Base-by-base conservation (phyloP, 1,139 yeast species). In the Lodderomyces oxycetoniae region DNA sequence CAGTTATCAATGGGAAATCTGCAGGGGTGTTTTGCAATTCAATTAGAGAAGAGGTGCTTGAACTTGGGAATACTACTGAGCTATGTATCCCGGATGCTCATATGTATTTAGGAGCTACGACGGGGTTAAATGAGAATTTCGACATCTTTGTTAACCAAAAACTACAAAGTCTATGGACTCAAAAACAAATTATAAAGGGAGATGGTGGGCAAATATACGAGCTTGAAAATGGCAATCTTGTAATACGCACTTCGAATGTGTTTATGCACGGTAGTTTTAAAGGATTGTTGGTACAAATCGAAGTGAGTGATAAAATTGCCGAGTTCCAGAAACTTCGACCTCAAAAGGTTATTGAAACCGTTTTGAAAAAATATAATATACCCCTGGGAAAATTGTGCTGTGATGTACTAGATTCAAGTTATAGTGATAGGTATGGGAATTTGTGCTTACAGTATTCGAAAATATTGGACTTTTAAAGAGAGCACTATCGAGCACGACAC, bases 241-340 rank as follows among this genome's bases (percentile, higher is more conserved):
- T 53, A 7, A 65, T 70, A n/a, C 61, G 86, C 34, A 74, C 88
- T 0, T 79, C 84, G 19, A 86, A 85, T 47, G 76, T 84, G 34
- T 77, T 79, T 37, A 61, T 84, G 11, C 91, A 83, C 52, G 94
- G 94, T 2, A 70, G 67, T 20, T 84, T 82, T 58, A 74, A 81
- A 40, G 89, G 89, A 0, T 65, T 85, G 28, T 51, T 85, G 33
- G 69, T 84, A 21, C 83, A 81, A 41, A 63, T 82, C 4, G 77
- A 71, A 33, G 35, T 54, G 11, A 47, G 48, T 26, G 51, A 55
- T 25, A 13, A 19, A n/a, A 17, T 8, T 3, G 6, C 9, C 4
- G 15, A 16, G 27, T 5, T n/a, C 12, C 17, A 20, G 8, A 9
- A 9, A 11, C 22, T 19, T 19, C 14, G 26, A 15, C 8, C 9